Base-by-base conservation (phyloP, 2,329 filamentous ascomycete species). In the Coniochaeta sp. region DNA sequence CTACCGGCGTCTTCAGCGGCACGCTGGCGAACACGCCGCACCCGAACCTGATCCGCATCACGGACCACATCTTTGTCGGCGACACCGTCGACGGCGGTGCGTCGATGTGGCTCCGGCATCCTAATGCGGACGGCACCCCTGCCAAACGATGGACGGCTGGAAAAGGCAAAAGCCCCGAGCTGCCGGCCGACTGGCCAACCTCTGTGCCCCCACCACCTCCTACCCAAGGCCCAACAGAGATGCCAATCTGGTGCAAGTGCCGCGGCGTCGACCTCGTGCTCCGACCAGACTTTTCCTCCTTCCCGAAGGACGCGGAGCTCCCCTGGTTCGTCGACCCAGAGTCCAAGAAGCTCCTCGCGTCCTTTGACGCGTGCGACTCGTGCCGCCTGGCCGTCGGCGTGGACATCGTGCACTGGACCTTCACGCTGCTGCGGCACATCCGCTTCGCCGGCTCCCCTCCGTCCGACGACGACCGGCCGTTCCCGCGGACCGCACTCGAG, bases 11-110 rank as follows among this genome's bases (percentile, higher is more conserved):
- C 0, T 70, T 76, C 1, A 77, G 74, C 0, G 79, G 80, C 0
- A 65, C 67, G 0, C 63, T 80, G 36, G 58, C 59, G 0, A 76
- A 68, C 0, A 62, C 65, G 0, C 63, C 66, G 5, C 59, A 61
- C 0, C 65, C 67, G 9, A 58, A 57, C 16, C 50, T 81, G 8
- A 57, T 79, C 26, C 63, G 63, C 12, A 69, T 74, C 40, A 62
- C 57, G 0, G 61, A 72, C 1, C 77, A 81, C 59, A 74, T 79
- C 3, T 81, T 76, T 60, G 70, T 83, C 0, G 74, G 68, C 1
- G 80, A 84, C 59, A 84, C 82, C 0, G 30, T 72, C 1, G 82
- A 85, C 64, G 82, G 81, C 2, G 82, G 83, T 0, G 74, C 80
- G 1, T 74, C 74, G 2, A 65, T 73, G 1, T 84, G 79, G 79